Evolutionary conservation across 495 filamentous ascomycete genomes (phyloP), one percentile per base, ranked within the genome.

Genomic region (Trichoderma erinaceum): DNA sequence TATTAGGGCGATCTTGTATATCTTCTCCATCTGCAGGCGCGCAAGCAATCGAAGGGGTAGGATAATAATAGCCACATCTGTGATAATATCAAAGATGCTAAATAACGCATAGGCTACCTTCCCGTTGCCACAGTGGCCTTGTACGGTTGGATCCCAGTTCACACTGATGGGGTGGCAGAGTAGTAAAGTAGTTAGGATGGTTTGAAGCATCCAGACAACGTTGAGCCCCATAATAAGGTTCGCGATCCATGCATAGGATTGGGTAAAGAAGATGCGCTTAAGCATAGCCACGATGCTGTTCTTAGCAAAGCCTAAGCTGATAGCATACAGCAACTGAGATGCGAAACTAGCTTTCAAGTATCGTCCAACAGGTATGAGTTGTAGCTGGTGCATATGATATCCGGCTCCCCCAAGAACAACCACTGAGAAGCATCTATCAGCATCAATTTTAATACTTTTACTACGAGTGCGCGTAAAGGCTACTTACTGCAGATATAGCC

Each of bases 201-300:
- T 66, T 25, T 66, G 68, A 4, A 69, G 10, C 44, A 69, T 41
- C 68, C 64, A 69, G 68, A 23, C 43, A 12, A 58, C 23, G 6
- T 43, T 21, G 15, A 69, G 27, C 4, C n/a, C 44, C 12, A 69
- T 58, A 16, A 10, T 38, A 3, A 27, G 18, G 23, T 66, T 66
- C 5, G 44, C 61, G 18, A 64, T 48, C 16, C 48, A 46, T 6
- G 4, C 16, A 46, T 65, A 66, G 4, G 11, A 15, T 13, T 35
- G 68, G n/a, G 68, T 66, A 41, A 69, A 58, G 43, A 66, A 69
- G 12, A 69, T 66, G 27, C 68, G 68, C 41, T 66, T 25, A 18
- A 69, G 43, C 18, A 35, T 69, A 16, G 4, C 25, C 27, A 29
- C 41, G 41, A 69, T 64, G 13, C 68, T 69, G 29, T 52, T 21